These are phyloP conservation scores for Holtermanniella nyarrowii DNA, from an alignment of 768 basidiomycete genomes.

Conservation along the genomic window DNA sequence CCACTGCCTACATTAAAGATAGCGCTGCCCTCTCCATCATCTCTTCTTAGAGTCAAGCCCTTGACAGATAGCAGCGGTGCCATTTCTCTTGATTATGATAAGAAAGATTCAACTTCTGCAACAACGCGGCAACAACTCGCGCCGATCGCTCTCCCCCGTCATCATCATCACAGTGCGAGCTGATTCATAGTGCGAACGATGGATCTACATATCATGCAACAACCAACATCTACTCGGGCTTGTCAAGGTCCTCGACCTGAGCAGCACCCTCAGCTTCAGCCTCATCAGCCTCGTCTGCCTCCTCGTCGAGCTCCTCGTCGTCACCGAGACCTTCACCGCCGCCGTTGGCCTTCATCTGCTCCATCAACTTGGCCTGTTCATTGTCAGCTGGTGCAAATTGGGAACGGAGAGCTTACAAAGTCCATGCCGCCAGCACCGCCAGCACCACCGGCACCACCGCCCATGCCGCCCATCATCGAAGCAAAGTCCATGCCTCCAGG, in stretches of 20 bases:
- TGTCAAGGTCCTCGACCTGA: conserved; percentile 17
- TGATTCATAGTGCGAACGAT: too few relatives aligned
- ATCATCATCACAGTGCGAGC: too few relatives aligned
- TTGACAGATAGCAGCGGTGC: conserved; percentile 11
- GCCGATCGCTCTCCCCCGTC: too few relatives aligned
- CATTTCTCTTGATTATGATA: too few relatives aligned
- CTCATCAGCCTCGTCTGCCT: conserved; percentile 18
- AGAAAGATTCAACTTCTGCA: too few relatives aligned
- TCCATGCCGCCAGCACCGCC: conserved; percentile 34
- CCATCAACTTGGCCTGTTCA: conserved; percentile 29
- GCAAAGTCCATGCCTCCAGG: conserved; percentile 22
- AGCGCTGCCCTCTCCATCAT: conserved; percentile 23
- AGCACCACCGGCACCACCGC: conserved; percentile 14
- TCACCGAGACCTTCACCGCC: conserved; percentile 22
- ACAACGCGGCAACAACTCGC: too few relatives aligned
- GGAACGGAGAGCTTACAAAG: conserved; percentile 21
- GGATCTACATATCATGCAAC: too few relatives aligned
- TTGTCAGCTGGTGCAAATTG: background rate
- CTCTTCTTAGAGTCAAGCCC: conserved; percentile 16
- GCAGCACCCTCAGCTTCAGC: conserved; percentile 22
- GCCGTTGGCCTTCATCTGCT: conserved; percentile 18
- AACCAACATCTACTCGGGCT: background rate
- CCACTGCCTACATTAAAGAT: conserved; percentile 18
- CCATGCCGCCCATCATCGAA: conserved; percentile 17
- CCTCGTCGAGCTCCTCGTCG: conserved; percentile 26